Percentiles rank a stretch among this genome's conserved stretches.
Evolutionary conservation across 2,329 filamentous ascomycete genomes (phyloP).

Genomic region (Magnaporthiopsis poae): DNA sequence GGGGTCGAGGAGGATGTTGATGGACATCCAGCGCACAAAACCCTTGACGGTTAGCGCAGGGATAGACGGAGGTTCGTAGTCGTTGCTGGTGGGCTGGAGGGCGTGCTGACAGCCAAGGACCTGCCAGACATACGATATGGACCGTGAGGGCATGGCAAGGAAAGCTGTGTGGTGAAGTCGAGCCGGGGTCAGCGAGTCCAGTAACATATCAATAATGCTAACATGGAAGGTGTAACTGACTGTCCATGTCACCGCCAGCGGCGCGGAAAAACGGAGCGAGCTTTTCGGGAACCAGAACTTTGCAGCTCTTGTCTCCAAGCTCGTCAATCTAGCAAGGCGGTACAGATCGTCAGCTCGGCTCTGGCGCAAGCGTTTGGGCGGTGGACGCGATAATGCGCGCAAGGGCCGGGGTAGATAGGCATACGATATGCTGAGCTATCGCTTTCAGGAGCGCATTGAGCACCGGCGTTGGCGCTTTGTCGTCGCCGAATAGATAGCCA

Average conservation of each 20-base stretch:
- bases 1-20: slow-evolving; percentile 78
- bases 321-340: slow-evolving; percentile 38
- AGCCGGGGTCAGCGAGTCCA: background rate
- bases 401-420: slow-evolving; percentile 19
- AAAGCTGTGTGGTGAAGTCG: slow-evolving; percentile 43
- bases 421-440: slow-evolving; percentile 61
- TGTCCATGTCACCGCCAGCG: slow-evolving; percentile 67
- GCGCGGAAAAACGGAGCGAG: slow-evolving; percentile 67
- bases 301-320: slow-evolving; percentile 47
- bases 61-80: slow-evolving; percentile 65
- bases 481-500: slow-evolving; percentile 56
- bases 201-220: background rate
- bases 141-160: slow-evolving; percentile 58
- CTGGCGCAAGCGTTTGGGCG: background rate
- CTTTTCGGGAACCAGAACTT: slow-evolving; percentile 53
- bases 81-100: slow-evolving; percentile 63
- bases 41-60: slow-evolving; percentile 75
- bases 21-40: slow-evolving; percentile 87
- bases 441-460: slow-evolving; percentile 60
- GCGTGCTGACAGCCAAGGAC: slow-evolving; percentile 83
- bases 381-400: background rate
- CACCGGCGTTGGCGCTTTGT: slow-evolving; percentile 58
- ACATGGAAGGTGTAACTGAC: slow-evolving; percentile 24
- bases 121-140: slow-evolving; percentile 86
- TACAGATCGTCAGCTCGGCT: slow-evolving; percentile 1